Evolutionary conservation across 1,139 yeast species (phyloP), one percentile per base, ranked within the genome.

Genomic region (Candida dubliniensis): DNA sequence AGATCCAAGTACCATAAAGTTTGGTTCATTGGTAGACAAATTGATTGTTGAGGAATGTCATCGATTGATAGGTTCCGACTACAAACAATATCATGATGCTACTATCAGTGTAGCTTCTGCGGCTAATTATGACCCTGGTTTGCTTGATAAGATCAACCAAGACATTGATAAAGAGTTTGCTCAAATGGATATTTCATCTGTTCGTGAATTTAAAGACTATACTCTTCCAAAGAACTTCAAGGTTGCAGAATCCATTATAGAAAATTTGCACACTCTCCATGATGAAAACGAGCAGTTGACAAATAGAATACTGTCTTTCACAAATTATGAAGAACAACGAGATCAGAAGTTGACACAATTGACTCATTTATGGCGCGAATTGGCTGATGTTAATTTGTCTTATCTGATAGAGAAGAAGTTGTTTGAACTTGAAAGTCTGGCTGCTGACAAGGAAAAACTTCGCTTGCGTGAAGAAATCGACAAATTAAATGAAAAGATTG

Each of bases 61-160:
- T 5, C 53, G 49, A 3, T 58, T 82, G 34, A 63, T 81, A 8
- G 61, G 63, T 36, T 75, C 84, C 0, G 90, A 82, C 53, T 71
- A 67, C 43, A 55, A 66, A 10, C 74, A 69, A 52, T 55, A 59
- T 35, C 59, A 56, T 5, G 67, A 67, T 42, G 42, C 57, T 2
- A 41, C 47, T 6, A 57, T 45, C 41, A 49, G 45, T 29, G 57
- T 63, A 8, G 46, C 63, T 34, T 40, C 66, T 2, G 40, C 73
- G 0, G 65, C 66, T 0, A 81, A 76, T 44, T 45, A 78, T 15
- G 81, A 76, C 39, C 77, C 71, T 36, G 68, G 61, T 0, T 23
- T 56, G 2, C 59, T 53, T 40, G 54, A 52, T 0, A 47, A 46
- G 23, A 73, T 74, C 2, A 58, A 60, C 2, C 23, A 42, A 2